Conservation (phyloP, 805 yeast species). For the Metschnikowia vanudenii region DNA sequence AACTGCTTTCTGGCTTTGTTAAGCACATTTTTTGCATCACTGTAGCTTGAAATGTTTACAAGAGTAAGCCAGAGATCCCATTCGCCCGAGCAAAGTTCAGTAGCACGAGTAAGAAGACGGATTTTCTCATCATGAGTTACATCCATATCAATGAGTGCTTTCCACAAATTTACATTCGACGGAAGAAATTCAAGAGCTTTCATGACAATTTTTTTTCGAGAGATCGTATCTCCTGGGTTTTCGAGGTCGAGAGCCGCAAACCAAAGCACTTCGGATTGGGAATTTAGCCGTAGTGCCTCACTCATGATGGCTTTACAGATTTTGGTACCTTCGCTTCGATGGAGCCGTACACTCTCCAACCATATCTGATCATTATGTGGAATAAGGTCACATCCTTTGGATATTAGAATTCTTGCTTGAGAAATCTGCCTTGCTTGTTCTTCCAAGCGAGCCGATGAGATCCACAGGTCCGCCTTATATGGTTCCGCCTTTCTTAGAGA, state of each 20-base stretch:
- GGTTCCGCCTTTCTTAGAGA: conserved; percentile 75
- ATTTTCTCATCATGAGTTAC: conserved; percentile 46
- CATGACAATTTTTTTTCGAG: conserved; percentile 59
- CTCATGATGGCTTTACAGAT: conserved; percentile 59
- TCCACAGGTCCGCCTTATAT: conserved; percentile 73
- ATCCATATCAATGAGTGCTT: conserved; percentile 59
- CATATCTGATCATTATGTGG: conserved; percentile 72
- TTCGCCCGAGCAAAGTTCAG: conserved; percentile 63
- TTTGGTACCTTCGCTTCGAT: conserved; percentile 40
- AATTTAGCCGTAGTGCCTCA: conserved; percentile 59
- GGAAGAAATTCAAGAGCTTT: conserved; percentile 73
- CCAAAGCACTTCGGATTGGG: conserved; percentile 68
- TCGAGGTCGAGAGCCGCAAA: conserved; percentile 66
- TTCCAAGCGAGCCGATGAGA: conserved; percentile 80
- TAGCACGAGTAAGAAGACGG: conserved; percentile 61
- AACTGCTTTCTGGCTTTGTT: conserved; percentile 57
- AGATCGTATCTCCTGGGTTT: conserved; percentile 39
- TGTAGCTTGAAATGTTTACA: conserved; percentile 44
- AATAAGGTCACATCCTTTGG: conserved; percentile 71
- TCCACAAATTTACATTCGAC: conserved; percentile 62
- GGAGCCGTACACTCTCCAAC: conserved; percentile 74
- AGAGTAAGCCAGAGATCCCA: conserved; percentile 65
- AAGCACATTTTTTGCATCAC: conserved; percentile 53
- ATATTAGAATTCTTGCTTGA: conserved; percentile 59
- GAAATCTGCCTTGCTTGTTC: conserved; percentile 55